phyloP scores from a whole-genome alignment of 306 rosid genomes.

The Cucurbita ficifolia region DNA sequence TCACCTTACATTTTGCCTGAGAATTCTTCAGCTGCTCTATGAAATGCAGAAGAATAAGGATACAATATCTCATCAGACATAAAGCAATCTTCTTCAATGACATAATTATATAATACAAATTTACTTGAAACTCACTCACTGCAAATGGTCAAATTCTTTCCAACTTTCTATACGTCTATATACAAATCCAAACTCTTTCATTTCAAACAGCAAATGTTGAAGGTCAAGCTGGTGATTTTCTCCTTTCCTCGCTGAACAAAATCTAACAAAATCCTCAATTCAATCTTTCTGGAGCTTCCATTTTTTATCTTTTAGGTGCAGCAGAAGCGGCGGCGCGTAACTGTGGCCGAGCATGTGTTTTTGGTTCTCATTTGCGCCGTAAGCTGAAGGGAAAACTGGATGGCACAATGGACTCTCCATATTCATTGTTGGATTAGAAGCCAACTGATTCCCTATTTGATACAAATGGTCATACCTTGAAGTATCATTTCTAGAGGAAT shows the following conservation, averaged over 20 bases:
- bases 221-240: neutral
- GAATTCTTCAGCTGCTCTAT: neutral
- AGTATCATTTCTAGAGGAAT: constrained; percentile 20
- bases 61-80: neutral
- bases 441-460: constrained; percentile 26
- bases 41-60: neutral
- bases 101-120: neutral
- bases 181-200: neutral
- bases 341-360: constrained; percentile 22
- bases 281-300: constrained; percentile 54
- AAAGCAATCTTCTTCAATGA: neutral
- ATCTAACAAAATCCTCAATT: constrained; percentile 14
- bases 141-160: neutral
- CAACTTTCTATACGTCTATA: neutral
- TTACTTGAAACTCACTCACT: neutral
- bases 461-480: constrained; percentile 31
- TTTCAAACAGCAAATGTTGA: neutral
- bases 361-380: constrained; percentile 27
- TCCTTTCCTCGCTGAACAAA: neutral
- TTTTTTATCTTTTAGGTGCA: constrained; percentile 62
- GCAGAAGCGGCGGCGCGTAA: constrained; percentile 56
- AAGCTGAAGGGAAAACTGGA: constrained; percentile 30
- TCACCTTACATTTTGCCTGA: neutral
- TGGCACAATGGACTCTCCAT: constrained; percentile 28
- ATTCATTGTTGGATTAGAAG: constrained; percentile 26